Conservation (phyloP, 345 rosid species). For the Bruguiera parviflora region DNA sequence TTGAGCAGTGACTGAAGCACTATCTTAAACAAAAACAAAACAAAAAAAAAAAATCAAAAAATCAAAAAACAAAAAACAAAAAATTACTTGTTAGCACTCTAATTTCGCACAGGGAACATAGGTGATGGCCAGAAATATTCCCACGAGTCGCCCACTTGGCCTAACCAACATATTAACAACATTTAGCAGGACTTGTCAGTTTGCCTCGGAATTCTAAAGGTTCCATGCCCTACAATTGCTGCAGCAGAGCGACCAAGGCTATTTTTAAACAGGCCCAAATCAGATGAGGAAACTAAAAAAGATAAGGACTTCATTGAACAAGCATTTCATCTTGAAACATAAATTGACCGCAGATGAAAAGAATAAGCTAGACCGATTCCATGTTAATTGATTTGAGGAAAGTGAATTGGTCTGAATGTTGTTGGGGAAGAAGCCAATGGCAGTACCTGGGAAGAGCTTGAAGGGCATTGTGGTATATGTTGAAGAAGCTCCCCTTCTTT, state of each 20-base stretch:
- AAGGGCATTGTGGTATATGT: slow-evolving; percentile 34
- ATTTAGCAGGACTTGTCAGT: slow-evolving; percentile 19
- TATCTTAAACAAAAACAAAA: too few relatives aligned
- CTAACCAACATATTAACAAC: slow-evolving; percentile 1
- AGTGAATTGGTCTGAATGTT: slow-evolving; percentile 39
- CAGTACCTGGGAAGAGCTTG: slow-evolving; percentile 59
- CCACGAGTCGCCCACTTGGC: slow-evolving; percentile 19
- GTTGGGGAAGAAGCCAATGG: slow-evolving; percentile 60
- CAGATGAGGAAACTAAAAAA: background rate
- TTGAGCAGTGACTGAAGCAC: too few relatives aligned
- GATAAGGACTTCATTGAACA: slow-evolving; percentile 5
- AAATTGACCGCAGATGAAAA: slow-evolving; percentile 15
- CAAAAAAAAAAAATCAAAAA: too few relatives aligned
- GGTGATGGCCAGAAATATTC: slow-evolving; percentile 5
- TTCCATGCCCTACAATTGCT: slow-evolving; percentile 20
- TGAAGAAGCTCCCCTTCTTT: slow-evolving; percentile 35
- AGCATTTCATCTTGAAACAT: slow-evolving; percentile 8
- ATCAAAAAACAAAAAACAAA: too few relatives aligned
- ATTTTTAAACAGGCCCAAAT: background rate
- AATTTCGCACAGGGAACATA: background rate
- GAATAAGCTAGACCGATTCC: slow-evolving; percentile 12
- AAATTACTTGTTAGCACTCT: too few relatives aligned
- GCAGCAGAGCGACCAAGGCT: slow-evolving; percentile 12
- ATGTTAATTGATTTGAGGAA: slow-evolving; percentile 13
- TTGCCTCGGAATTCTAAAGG: slow-evolving; percentile 14